Conservation (phyloP, 495 filamentous ascomycete genomes). For the Parathielavia hyrcaniae region DNA sequence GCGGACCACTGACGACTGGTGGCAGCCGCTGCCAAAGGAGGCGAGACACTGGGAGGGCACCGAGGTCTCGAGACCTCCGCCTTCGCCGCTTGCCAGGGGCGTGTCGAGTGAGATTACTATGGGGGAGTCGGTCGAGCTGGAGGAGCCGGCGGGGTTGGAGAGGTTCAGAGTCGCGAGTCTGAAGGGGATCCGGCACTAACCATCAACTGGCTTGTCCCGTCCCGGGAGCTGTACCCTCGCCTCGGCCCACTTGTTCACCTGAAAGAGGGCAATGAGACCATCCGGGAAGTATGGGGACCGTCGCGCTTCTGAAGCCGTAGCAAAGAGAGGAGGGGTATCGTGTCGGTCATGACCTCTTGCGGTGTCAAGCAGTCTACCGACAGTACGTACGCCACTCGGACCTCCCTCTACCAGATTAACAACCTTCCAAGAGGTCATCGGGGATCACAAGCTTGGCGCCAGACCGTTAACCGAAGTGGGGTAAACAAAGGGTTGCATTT, state of each 20-base stretch:
- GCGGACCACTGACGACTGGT: conserved; percentile 53
- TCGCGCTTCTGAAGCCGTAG: no score
- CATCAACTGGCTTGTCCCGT: background rate
- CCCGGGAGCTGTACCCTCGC: conserved; percentile 9
- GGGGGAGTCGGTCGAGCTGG: conserved; percentile 36
- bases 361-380: no score
- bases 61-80: conserved; percentile 22
- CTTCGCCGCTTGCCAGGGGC: background rate
- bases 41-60: conserved; percentile 53
- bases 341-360: no score
- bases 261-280: background rate
- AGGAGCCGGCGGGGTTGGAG: conserved; percentile 40
- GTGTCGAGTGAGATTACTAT: conserved; percentile 30
- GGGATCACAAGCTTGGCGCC: no score
- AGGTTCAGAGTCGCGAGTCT: conserved; percentile 30
- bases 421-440: no score
- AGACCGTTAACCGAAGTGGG: conserved; percentile 1
- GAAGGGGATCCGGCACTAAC: conserved; percentile 6
- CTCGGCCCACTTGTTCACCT: background rate
- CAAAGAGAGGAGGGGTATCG: no score
- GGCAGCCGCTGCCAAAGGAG: conserved; percentile 55
- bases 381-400: no score
- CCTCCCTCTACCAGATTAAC: no score
- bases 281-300: no score
- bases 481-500: conserved; percentile 4